phyloP scores from a whole-genome alignment of 148 eudicot genomes.

The Camellia lanceoleosa region DNA sequence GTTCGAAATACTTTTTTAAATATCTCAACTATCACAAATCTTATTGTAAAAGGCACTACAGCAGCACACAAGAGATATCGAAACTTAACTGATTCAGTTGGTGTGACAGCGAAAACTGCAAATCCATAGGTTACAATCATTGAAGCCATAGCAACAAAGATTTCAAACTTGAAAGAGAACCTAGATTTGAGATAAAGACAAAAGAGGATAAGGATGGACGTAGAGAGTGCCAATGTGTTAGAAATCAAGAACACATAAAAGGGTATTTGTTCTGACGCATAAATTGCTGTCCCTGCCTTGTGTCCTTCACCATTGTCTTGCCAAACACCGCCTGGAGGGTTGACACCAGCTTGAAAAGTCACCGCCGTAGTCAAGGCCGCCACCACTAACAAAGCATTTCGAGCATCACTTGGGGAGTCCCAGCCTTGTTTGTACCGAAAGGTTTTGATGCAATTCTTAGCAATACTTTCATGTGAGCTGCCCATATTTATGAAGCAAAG shows the following conservation, averaged over 20 bases:
- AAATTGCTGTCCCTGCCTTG: conserved; percentile 1
- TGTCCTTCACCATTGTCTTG: conserved; percentile 2
- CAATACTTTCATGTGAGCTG: no score
- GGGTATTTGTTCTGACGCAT: background rate
- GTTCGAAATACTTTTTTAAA: background rate
- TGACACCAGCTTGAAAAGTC: background rate
- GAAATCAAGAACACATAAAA: conserved; percentile 6
- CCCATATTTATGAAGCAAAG: no score
- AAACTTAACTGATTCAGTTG: background rate
- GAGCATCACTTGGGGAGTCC: no score
- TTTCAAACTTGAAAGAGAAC: conserved; percentile 12
- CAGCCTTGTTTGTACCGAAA: no score
- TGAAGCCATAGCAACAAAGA: background rate
- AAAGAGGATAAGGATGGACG: conserved; percentile 2
- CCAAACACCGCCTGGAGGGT: conserved; percentile 16
- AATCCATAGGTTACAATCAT: conserved; percentile 8
- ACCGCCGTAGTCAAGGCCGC: background rate
- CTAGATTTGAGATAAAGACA: no score
- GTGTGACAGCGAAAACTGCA: background rate
- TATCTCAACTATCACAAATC: background rate
- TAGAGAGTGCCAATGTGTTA: conserved; percentile 6
- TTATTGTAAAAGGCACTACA: conserved; percentile 5
- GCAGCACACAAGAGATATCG: conserved; percentile 12
- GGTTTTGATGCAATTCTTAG: no score
- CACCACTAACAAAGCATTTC: background rate